A percentile compares a stretch with the other conserved stretches of the same genome.
Evolutionary conservation across 2,329 filamentous ascomycete genomes (phyloP).

Genomic region (Atkinsonella texensis): DNA sequence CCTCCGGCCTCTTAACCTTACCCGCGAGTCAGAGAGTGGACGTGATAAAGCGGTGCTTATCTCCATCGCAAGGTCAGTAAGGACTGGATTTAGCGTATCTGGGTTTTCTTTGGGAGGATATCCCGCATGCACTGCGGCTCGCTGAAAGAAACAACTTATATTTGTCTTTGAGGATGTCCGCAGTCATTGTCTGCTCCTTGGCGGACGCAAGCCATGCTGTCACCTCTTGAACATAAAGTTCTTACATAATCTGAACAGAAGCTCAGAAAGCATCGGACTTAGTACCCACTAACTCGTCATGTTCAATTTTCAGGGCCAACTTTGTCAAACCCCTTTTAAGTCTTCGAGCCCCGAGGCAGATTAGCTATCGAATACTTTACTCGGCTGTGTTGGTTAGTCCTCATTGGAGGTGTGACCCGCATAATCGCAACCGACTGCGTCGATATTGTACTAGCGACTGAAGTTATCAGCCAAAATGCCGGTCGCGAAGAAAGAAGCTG

Average conservation of each 20-base stretch:
- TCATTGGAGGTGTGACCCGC: constrained; percentile 2
- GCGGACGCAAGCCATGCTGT: background rate
- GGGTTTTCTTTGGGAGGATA: background rate
- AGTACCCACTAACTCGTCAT: background rate
- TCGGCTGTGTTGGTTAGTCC: constrained; percentile 1
- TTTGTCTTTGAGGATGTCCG: background rate
- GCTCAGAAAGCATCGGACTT: background rate
- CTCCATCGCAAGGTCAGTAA: constrained; percentile 12
- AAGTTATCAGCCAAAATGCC: constrained; percentile 22
- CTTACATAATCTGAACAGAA: background rate
- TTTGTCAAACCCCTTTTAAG: background rate
- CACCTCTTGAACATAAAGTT: background rate
- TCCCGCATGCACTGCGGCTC: background rate
- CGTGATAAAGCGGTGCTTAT: constrained; percentile 8
- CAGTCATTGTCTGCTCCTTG: background rate
- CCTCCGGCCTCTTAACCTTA: background rate
- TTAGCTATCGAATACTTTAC: constrained; percentile 6
- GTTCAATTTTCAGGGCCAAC: background rate
- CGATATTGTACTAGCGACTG: constrained; percentile 12
- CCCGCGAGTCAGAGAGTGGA: constrained; percentile 1
- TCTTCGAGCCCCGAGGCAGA: background rate
- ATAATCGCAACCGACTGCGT: background rate
- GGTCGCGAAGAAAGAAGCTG: constrained; percentile 27
- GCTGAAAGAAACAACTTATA: background rate
- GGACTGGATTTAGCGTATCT: background rate